Conservation (phyloP, 75 land plant genomes). For the Pinus tabuliformis region DNA sequence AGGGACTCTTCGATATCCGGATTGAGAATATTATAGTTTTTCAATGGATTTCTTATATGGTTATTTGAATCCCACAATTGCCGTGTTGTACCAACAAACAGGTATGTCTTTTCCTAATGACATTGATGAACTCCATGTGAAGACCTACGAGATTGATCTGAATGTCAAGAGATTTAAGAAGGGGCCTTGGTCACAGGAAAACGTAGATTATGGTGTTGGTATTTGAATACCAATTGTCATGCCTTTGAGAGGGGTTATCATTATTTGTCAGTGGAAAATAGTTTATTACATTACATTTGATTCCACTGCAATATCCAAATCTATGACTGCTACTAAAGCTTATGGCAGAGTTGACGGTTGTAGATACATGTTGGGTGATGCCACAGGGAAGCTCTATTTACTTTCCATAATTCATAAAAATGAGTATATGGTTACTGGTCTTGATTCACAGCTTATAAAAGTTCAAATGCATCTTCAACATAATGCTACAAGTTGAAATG, state of each 20-base stretch:
- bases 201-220: no score
- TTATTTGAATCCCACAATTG: constrained; percentile 92
- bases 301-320: background rate
- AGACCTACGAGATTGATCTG: no score
- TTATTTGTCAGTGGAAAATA: no score
- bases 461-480: constrained; percentile 23
- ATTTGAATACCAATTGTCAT: no score
- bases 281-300: no score
- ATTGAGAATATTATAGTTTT: constrained; percentile 90
- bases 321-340: no score
- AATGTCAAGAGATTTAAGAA: no score
- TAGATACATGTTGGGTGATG: constrained; percentile 85
- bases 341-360: constrained; percentile 40
- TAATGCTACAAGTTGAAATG: constrained; percentile 70
- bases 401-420: constrained; percentile 93
- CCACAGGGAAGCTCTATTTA: constrained; percentile 78
- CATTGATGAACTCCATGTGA: no score
- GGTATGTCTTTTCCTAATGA: background rate
- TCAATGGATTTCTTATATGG: constrained; percentile 98
- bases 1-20: constrained; percentile 62
- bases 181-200: no score
- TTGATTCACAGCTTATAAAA: constrained; percentile 74
- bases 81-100: constrained; percentile 93
- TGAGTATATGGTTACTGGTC: constrained; percentile 52
- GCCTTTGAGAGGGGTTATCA: no score